Conservation (phyloP, 2,329 filamentous ascomycete genomes). For the Verticillium zaregamsianum region DNA sequence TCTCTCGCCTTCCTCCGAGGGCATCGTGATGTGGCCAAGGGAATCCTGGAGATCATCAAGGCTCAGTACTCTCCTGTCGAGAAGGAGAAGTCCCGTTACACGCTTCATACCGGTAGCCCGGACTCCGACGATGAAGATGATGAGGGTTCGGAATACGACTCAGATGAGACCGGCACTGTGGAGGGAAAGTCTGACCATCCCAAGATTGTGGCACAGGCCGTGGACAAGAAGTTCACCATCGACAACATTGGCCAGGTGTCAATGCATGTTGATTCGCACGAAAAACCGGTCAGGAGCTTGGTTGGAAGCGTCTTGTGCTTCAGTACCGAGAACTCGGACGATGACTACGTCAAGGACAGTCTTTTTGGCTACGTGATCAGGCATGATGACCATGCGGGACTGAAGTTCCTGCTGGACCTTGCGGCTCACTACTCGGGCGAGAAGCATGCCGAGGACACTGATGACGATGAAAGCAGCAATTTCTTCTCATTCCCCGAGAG, state of each 20-base stretch:
- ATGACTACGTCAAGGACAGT: constrained; percentile 9
- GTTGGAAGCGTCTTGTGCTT: constrained; percentile 39
- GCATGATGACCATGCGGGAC: constrained; percentile 47
- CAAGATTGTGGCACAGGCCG: constrained; percentile 46
- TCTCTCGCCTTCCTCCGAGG: constrained; percentile 63
- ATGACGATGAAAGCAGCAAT: constrained; percentile 23
- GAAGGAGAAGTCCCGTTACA: constrained; percentile 46
- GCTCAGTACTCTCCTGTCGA: constrained; percentile 62
- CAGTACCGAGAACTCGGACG: constrained; percentile 21
- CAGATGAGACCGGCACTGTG: constrained; percentile 23
- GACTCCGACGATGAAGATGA: constrained; percentile 33
- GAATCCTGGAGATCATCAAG: constrained; percentile 65
- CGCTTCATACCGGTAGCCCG: constrained; percentile 31
- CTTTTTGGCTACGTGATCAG: constrained; percentile 43
- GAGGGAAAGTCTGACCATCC: constrained; percentile 31
- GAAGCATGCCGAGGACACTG: constrained; percentile 26
- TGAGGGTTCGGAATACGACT: constrained; percentile 24
- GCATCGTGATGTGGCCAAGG: constrained; percentile 58
- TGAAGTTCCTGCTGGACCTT: constrained; percentile 56
- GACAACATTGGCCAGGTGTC: constrained; percentile 70
- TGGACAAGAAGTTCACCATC: constrained; percentile 68
- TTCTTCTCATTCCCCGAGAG: constrained; percentile 34
- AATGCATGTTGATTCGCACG: constrained; percentile 62
- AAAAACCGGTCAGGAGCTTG: constrained; percentile 41
- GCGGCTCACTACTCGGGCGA: constrained; percentile 37